Evolutionary conservation across 441 rosid species (phyloP).

Genomic region (Euphorbia corollata): DNA sequence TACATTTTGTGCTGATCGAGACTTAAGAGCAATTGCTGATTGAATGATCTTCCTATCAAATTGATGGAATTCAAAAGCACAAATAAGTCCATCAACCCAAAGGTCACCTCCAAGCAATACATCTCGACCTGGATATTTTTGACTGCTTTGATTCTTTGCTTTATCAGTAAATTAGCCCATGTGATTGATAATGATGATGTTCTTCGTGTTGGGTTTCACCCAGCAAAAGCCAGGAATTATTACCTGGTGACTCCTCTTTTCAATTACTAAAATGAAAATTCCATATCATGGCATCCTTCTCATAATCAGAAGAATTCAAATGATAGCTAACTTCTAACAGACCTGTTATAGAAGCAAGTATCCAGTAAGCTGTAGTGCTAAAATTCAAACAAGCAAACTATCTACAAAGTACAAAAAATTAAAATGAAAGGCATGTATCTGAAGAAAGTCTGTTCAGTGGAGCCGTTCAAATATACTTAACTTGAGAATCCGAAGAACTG

Average conservation of each 20-base stretch:
- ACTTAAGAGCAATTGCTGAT: not conserved
- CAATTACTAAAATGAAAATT: not conserved
- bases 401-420: too few species aligned
- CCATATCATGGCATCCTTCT: not conserved
- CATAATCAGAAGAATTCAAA: not conserved
- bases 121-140: conserved; percentile 27
- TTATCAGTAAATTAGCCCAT: not conserved
- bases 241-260: not conserved
- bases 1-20: too few species aligned
- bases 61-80: conserved; percentile 68
- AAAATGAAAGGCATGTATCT: not conserved
- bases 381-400: not conserved
- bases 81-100: conserved; percentile 85
- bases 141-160: conserved; percentile 28
- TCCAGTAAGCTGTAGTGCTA: not conserved
- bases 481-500: too few species aligned
- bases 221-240: not conserved
- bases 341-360: not conserved
- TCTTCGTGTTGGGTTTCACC: too few species aligned
- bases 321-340: not conserved
- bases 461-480: too few species aligned
- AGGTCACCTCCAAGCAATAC: conserved; percentile 41
- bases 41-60: conserved; percentile 26
- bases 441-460: not conserved
- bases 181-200: too few species aligned